Percentiles rank a stretch among this genome's conserved stretches.
These are phyloP conservation scores for Dipteronia sinensis DNA, from an alignment of 345 rosid species.

Conservation along the genomic window DNA sequence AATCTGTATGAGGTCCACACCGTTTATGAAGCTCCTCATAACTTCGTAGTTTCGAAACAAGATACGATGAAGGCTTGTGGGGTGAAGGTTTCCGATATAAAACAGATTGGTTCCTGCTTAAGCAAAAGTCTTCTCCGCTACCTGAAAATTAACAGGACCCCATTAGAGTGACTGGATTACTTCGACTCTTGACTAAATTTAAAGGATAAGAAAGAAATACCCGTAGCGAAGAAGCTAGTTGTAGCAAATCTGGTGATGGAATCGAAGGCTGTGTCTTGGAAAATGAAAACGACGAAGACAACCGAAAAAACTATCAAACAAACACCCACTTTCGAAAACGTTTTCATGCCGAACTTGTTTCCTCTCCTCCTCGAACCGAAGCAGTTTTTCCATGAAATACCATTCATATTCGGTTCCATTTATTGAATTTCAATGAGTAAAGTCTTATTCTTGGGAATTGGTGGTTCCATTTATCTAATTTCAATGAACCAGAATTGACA, in stretches of 20 bases:
- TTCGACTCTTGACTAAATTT: too few species aligned
- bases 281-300: not conserved
- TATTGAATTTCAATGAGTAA: too few species aligned
- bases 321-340: not conserved
- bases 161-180: too few species aligned
- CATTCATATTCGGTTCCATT: not conserved
- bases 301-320: not conserved
- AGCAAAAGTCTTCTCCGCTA: not conserved
- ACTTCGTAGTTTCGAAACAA: conserved; percentile 13
- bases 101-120: conserved; percentile 14
- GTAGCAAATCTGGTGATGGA: not conserved
- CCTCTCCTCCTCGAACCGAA: not conserved
- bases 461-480: too few species aligned
- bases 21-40: conserved; percentile 21
- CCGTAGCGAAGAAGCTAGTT: not conserved
- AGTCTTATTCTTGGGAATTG: too few species aligned
- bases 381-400: not conserved
- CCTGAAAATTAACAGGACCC: conserved; percentile 6
- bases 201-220: not conserved
- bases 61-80: conserved; percentile 19
- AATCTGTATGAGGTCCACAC: conserved; percentile 14
- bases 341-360: not conserved
- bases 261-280: not conserved
- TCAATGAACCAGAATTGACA: too few species aligned
- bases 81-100: conserved; percentile 17